Conservation (phyloP, 768 basidiomycete genomes). For the Lentinula edodes region DNA sequence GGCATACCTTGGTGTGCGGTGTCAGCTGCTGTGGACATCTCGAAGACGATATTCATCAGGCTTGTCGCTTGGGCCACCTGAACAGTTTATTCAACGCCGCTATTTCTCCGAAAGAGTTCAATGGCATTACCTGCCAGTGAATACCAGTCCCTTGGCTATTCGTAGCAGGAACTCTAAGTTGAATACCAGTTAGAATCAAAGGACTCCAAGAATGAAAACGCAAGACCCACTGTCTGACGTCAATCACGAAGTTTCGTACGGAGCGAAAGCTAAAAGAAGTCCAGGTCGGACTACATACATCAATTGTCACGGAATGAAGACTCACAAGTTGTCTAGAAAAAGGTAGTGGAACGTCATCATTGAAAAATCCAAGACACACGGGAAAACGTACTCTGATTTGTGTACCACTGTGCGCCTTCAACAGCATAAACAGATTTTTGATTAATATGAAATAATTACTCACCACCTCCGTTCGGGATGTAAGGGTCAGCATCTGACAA, state of each 20-base stretch:
- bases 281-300: background rate
- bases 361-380: background rate
- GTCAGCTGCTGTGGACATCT: constrained; percentile 40
- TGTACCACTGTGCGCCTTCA: constrained; percentile 49
- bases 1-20: constrained; percentile 41
- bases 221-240: constrained; percentile 38
- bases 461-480: constrained; percentile 45
- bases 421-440: background rate
- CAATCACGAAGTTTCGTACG: constrained; percentile 71
- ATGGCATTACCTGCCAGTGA: constrained; percentile 39
- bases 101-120: constrained; percentile 19
- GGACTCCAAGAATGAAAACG: background rate
- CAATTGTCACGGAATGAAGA: background rate
- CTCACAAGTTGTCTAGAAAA: constrained; percentile 48
- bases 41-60: constrained; percentile 41
- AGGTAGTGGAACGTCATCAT: background rate
- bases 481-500: constrained; percentile 63
- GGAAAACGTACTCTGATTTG: constrained; percentile 34
- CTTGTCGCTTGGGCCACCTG: constrained; percentile 42
- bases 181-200: background rate
- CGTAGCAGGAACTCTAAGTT: background rate
- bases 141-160: constrained; percentile 36
- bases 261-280: constrained; percentile 50
- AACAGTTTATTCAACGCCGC: background rate
- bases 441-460: background rate